These are phyloP conservation scores for Pilobolus umbonatus DNA, from an alignment of 192 early-diverging fungal genomes.

Conservation along the genomic window DNA sequence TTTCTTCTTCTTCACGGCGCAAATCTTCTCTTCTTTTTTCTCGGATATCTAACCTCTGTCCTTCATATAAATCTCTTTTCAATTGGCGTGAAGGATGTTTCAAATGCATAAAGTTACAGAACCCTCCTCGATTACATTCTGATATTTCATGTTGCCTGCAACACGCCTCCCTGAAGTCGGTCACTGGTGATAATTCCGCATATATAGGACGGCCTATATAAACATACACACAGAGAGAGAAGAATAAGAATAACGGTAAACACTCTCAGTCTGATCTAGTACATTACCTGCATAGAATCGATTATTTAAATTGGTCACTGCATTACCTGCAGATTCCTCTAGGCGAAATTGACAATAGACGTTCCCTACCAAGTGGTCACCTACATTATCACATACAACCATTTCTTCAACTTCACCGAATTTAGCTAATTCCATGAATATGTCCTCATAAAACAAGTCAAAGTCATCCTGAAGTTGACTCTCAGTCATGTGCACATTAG, in stretches of 20 bases:
- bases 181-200: constrained; percentile 95
- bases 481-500: constrained; percentile 57
- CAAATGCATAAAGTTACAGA: constrained; percentile 99
- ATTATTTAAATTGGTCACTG: constrained; percentile 88
- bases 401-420: constrained; percentile 97
- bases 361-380: constrained; percentile 96
- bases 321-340: constrained; percentile 91
- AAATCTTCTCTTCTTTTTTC: constrained; percentile 44
- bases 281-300: constrained; percentile 84
- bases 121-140: constrained; percentile 92
- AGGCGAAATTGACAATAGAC: constrained; percentile 89
- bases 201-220: constrained; percentile 77
- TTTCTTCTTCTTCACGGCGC: constrained; percentile 25
- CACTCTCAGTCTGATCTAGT: no score
- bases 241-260: not conserved
- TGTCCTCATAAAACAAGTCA: constrained; percentile 95
- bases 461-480: constrained; percentile 82
- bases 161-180: constrained; percentile 96
- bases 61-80: constrained; percentile 76
- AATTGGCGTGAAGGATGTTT: constrained; percentile 76
- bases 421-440: constrained; percentile 92
- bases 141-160: constrained; percentile 94
- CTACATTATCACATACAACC: constrained; percentile 97
- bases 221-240: no score
- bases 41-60: constrained; percentile 56